A percentile compares a stretch with the other conserved stretches of the same genome.
phyloP scores from a whole-genome alignment of 495 filamentous ascomycete species.

The Podospora sp. region DNA sequence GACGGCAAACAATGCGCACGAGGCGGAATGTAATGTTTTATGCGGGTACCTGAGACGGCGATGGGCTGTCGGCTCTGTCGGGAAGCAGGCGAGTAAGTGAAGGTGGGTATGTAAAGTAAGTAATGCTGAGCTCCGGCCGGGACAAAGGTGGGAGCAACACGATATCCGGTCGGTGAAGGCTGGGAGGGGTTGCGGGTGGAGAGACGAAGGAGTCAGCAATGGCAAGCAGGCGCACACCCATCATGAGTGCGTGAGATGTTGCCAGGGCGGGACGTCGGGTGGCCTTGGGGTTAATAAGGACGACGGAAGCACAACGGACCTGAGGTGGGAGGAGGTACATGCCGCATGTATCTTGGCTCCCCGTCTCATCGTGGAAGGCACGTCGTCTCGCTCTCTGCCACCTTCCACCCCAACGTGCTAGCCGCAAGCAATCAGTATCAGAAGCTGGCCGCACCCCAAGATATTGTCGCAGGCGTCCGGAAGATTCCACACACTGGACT shows the following conservation, averaged over 20 bases:
- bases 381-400: neutral
- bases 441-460: neutral
- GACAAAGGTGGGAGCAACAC: constrained; percentile 9
- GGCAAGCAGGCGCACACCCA: constrained; percentile 10
- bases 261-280: constrained; percentile 22
- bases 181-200: constrained; percentile 6
- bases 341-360: constrained; percentile 6
- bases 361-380: neutral
- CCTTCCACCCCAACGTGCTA: neutral
- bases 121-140: neutral
- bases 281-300: constrained; percentile 17
- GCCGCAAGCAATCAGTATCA: neutral
- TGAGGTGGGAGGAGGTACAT: constrained; percentile 2
- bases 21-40: neutral
- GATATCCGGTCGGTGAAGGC: constrained; percentile 18
- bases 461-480: neutral
- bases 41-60: neutral
- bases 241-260: constrained; percentile 12
- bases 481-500: neutral
- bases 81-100: neutral
- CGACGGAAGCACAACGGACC: neutral
- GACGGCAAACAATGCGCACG: neutral
- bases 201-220: constrained; percentile 18
- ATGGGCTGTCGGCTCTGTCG: neutral
- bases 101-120: too few species aligned